Conservation (phyloP, 1,284 basidiomycete species). For the Ceratobasidium sp. region DNA sequence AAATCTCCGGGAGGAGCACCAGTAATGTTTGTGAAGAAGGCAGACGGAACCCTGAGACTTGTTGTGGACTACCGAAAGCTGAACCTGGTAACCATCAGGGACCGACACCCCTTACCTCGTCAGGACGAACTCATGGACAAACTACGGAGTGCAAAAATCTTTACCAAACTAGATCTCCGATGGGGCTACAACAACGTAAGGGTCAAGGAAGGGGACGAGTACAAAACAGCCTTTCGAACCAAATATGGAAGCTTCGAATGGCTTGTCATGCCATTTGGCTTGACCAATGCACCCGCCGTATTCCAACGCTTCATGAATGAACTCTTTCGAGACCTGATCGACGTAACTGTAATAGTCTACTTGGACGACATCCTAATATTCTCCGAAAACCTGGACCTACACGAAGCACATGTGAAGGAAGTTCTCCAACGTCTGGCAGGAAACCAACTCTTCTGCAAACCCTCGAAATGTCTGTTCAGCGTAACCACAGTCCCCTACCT, state of each 20-base stretch:
- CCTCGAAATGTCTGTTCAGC: constrained; percentile 45
- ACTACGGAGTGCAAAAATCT: constrained; percentile 3
- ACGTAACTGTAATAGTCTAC: constrained; percentile 33
- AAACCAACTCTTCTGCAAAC: constrained; percentile 4
- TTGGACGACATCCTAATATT: constrained; percentile 44
- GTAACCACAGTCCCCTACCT: constrained; percentile 49
- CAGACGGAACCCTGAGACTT: constrained; percentile 17
- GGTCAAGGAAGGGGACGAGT: constrained; percentile 28
- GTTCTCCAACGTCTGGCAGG: constrained; percentile 15
- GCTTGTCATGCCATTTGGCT: constrained; percentile 41
- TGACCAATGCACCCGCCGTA: constrained; percentile 14
- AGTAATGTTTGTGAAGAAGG: constrained; percentile 37
- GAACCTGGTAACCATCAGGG: constrained; percentile 33
- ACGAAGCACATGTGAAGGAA: constrained; percentile 8
- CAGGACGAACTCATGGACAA: constrained; percentile 27
- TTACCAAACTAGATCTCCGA: constrained; percentile 35
- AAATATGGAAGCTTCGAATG: constrained; percentile 33
- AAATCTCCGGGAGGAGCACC: constrained; percentile 15
- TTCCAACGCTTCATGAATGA: constrained; percentile 43
- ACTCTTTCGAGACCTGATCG: constrained; percentile 36
- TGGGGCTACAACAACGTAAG: constrained; percentile 26
- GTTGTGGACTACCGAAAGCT: constrained; percentile 23
- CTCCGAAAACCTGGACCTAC: not conserved
- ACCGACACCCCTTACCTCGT: constrained; percentile 17
- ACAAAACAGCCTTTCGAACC: constrained; percentile 37